Base-by-base conservation (phyloP, 306 rosid species). In the Quercus robur region DNA sequence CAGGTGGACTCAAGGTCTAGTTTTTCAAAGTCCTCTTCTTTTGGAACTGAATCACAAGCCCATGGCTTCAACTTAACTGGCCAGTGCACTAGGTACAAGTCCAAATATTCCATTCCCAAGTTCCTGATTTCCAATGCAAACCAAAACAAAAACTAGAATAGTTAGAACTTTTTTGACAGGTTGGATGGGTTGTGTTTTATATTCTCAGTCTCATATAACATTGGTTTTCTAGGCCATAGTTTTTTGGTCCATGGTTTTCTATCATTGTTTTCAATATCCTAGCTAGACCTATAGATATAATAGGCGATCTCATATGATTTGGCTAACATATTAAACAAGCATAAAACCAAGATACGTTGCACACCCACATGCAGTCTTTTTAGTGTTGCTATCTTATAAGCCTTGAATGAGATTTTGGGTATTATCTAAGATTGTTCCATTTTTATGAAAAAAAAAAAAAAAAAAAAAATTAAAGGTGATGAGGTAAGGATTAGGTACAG, bases 61-160 rank as follows among this genome's bases (percentile, higher is more conserved):
- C 99, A 85, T 81, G 94, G 93, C 91, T 91, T 94, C 84, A 94
- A 80, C 77, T 90, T 91, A 9, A 92, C 88, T 28, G 97, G 99
- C 99, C 97, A 94, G 81, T 94, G 99, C 85, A 94, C 97, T 25
- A 94, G 77, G 73, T 94, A 94, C 99, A 94, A 78, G 85, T 94
- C 97, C 81, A 94, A 66, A 81, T 92, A 87, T 46, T 88, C 95
- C 97, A 94, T 83, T 5, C 87, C 91, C 76, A 94, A 26, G 30
- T 78, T 91, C 89, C 98, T 94, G 23, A 70, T 62, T 79, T 76
- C 11, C 51, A 84, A 67, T 6, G 38, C 71, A 67, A 67, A 3
- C 66, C 5, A 14, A 26, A 1, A 62, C 69, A 62, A 62, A 13
- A 12, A 26, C 15, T 62, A 62, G 38, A 61, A 61, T 49, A 49